Evolutionary conservation across 2,329 filamentous ascomycete species (phyloP), one percentile per base, ranked within the genome.

Genomic region (Ustulina deusta): DNA sequence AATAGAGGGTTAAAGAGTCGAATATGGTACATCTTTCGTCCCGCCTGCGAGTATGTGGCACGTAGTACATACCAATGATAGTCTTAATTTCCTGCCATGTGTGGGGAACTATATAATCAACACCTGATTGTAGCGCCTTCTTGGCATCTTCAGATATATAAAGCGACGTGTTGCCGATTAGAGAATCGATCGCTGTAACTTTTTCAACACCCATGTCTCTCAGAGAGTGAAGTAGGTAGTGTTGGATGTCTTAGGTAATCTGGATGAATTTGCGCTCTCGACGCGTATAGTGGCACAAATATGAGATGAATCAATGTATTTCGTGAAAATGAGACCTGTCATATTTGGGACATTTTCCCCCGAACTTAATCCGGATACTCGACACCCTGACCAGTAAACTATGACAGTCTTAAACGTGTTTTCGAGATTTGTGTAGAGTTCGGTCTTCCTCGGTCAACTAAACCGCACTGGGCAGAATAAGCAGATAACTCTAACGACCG

Each of bases 61-160:
- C 20, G 20, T 5, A 46, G 4, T 46, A 46, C 42, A 22, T 46
- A 46, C 42, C 42, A 22, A 46, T 46, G 20, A 46, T 25, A 46
- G 9, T 20, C 11, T 46, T 46, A 25, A 46, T 46, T 46, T 46
- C 42, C 20, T 46, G 20, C 42, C 42, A 46, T 6, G 42, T 46
- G 20, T 46, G 42, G 20, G 42, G 42, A 22, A 46, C 42, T 9
- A 46, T 11, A 46, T 46, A 46, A 10, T 46, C 20, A 11, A 46
- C 42, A 20, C 42, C 42, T 22, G 10, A 13, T 46, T 20, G 42
- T 22, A 46, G 20, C 20, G 42, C 42, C 13, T 22, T 25, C 20
- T 46, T 46, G 42, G 42, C 42, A 46, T 46, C 42, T 22, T 46
- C 42, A 3, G 42, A 46, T 5, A 46, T 46, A 46, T 46, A 46